Conservation (phyloP, 1,284 basidiomycete species). For the Cerrena zonata region DNA sequence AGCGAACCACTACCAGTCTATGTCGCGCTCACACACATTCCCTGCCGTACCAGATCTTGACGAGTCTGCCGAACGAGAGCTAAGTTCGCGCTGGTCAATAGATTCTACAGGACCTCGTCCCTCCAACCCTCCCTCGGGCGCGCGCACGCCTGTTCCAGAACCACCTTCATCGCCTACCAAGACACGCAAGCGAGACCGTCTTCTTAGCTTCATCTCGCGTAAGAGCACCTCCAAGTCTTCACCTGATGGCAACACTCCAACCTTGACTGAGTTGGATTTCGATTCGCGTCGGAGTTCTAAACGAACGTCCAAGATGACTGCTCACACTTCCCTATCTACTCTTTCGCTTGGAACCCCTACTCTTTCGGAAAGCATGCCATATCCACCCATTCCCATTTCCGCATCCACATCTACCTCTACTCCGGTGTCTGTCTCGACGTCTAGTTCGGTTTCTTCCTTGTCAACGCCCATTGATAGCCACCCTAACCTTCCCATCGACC, state of each 20-base stretch:
- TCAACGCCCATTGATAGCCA: slow-evolving; percentile 21
- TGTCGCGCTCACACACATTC: not conserved
- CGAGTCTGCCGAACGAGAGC: slow-evolving; percentile 12
- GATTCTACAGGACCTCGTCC: slow-evolving; percentile 22
- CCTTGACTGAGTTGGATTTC: slow-evolving; percentile 7
- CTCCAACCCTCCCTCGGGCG: slow-evolving; percentile 2
- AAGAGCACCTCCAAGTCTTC: slow-evolving; percentile 22
- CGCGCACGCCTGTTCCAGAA: slow-evolving; percentile 1
- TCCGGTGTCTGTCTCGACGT: slow-evolving; percentile 14
- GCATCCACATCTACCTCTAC: slow-evolving; percentile 12
- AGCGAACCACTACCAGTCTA: not conserved
- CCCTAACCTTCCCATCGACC: slow-evolving; percentile 12
- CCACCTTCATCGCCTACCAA: slow-evolving; percentile 18
- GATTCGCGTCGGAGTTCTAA: slow-evolving; percentile 1
- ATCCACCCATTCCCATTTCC: slow-evolving; percentile 9
- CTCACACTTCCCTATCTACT: slow-evolving; percentile 1
- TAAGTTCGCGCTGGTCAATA: slow-evolving; percentile 28
- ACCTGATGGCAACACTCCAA: slow-evolving; percentile 15
- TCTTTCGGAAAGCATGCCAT: not conserved
- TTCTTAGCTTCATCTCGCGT: slow-evolving; percentile 29
- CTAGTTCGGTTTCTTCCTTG: slow-evolving; percentile 20
- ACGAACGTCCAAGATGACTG: not conserved
- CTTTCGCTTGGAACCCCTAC: not conserved
- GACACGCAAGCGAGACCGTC: slow-evolving; percentile 23
- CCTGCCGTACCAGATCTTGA: slow-evolving; percentile 8